Evolutionary conservation across 441 rosid genomes (phyloP).

Genomic region (Pelargonium citronellum): DNA sequence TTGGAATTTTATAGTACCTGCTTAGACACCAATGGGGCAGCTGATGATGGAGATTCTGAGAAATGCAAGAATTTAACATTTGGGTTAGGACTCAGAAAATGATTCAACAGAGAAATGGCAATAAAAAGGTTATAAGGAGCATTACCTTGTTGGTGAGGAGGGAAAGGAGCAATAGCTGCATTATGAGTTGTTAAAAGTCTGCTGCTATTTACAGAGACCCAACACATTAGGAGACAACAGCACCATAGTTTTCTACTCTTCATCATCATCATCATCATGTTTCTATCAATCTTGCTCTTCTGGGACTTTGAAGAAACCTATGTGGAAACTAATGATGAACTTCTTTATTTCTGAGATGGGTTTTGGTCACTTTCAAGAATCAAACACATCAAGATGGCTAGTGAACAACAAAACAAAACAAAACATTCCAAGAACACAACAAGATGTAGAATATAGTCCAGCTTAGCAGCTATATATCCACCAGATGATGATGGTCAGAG

Average conservation of each 20-base stretch:
- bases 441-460: too few relatives aligned
- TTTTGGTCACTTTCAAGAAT: not conserved
- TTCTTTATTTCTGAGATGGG: not conserved
- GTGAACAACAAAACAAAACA: too few relatives aligned
- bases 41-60: too few relatives aligned
- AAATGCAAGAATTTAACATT: too few relatives aligned
- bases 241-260: not conserved
- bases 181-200: not conserved
- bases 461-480: too few relatives aligned
- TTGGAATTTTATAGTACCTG: too few relatives aligned
- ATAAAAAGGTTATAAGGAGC: not conserved
- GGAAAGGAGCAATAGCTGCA: not conserved
- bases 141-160: not conserved
- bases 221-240: not conserved
- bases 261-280: not conserved
- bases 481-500: too few relatives aligned
- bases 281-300: not conserved
- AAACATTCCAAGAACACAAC: too few relatives aligned
- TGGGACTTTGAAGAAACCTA: too few relatives aligned
- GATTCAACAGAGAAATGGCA: not conserved
- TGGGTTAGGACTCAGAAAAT: too few relatives aligned
- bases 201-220: not conserved
- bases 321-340: not conserved
- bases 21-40: too few relatives aligned
- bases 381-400: not conserved